Evolutionary conservation across 306 rosid species (phyloP).

Genomic region (Trichosanthes cucumerina): DNA sequence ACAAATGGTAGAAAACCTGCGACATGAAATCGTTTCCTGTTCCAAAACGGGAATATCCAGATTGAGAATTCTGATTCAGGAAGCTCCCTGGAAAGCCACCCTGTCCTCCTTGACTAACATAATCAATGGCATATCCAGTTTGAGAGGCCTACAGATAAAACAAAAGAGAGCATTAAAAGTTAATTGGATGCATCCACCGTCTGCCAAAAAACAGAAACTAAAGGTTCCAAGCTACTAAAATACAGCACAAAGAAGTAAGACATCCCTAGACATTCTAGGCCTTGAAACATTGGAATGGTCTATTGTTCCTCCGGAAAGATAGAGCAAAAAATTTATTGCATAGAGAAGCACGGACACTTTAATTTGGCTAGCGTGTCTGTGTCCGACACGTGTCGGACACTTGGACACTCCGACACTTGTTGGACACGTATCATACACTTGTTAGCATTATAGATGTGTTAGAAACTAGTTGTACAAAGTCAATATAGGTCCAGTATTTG

Average conservation of each 20-base stretch:
- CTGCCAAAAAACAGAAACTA: background rate
- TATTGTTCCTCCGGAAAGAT: background rate
- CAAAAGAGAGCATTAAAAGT: background rate
- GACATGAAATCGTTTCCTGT: constrained; percentile 96
- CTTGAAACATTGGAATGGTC: background rate
- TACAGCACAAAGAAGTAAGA: background rate
- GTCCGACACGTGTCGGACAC: no score
- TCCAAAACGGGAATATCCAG: constrained; percentile 92
- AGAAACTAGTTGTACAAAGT: no score
- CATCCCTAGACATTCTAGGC: background rate
- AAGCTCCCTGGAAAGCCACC: constrained; percentile 92
- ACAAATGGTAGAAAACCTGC: constrained; percentile 45
- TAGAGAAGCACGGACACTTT: no score
- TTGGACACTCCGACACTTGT: no score
- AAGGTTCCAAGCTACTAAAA: background rate
- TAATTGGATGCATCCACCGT: background rate
- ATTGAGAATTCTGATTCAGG: constrained; percentile 86
- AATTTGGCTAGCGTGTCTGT: no score
- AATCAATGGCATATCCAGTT: constrained; percentile 90
- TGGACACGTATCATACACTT: no score
- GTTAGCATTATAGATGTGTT: no score
- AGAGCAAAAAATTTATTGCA: background rate
- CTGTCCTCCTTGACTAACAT: constrained; percentile 87
- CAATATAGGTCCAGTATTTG: no score
- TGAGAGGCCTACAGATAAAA: constrained; percentile 63